Conservation (phyloP, 1,139 yeast species). For the Yamadazyma sp. region DNA sequence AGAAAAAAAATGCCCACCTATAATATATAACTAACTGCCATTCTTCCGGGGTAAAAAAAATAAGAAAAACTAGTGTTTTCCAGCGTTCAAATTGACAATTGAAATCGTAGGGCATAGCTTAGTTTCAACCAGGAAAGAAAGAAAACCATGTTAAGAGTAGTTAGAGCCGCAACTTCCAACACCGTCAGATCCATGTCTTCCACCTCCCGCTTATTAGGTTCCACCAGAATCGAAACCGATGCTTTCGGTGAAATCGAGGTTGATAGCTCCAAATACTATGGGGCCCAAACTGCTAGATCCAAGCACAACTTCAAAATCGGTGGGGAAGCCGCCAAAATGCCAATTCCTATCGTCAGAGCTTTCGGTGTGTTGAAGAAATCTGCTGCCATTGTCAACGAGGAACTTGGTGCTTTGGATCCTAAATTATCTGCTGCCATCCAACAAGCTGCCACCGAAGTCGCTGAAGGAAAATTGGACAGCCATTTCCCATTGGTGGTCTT, state of each 20-base stretch:
- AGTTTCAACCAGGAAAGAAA: not conserved
- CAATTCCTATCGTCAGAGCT: slow-evolving; percentile 85
- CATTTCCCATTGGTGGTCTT: slow-evolving; percentile 97
- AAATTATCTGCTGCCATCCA: slow-evolving; percentile 81
- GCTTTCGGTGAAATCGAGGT: slow-evolving; percentile 97
- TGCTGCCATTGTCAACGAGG: slow-evolving; percentile 87
- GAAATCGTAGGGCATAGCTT: slow-evolving; percentile 1
- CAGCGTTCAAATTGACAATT: not conserved
- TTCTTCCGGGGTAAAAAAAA: slow-evolving; percentile 16
- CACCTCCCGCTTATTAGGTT: slow-evolving; percentile 22
- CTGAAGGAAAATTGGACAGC: slow-evolving; percentile 85
- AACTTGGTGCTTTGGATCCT: slow-evolving; percentile 79
- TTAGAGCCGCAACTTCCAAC: slow-evolving; percentile 10
- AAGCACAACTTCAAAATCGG: slow-evolving; percentile 94
- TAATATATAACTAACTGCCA: slow-evolving; percentile 6
- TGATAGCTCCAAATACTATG: slow-evolving; percentile 85
- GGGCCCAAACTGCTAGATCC: slow-evolving; percentile 97
- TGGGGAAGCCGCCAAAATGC: slow-evolving; percentile 86
- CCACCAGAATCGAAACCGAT: slow-evolving; percentile 78
- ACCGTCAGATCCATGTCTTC: slow-evolving; percentile 29
- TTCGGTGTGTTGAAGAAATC: slow-evolving; percentile 94
- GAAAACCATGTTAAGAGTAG: slow-evolving; percentile 12
- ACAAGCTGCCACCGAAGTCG: slow-evolving; percentile 93
- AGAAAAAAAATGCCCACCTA: not conserved
- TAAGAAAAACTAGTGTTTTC: not conserved